Evolutionary conservation across 2,329 filamentous ascomycete genomes (phyloP).

Genomic region (Septoria petroselini): DNA sequence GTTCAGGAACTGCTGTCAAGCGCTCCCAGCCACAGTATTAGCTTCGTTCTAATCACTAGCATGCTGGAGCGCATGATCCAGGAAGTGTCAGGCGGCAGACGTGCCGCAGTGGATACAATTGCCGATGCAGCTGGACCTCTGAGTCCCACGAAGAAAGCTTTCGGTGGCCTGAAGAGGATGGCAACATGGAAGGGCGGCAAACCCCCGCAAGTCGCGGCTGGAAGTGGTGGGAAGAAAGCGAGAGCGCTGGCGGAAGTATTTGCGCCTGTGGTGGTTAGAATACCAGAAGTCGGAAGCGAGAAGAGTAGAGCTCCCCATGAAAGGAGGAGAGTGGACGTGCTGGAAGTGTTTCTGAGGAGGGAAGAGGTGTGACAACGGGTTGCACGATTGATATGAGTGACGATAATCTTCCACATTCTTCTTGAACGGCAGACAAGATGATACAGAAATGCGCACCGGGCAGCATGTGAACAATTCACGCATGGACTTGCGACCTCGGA

Average conservation of each 20-base stretch:
- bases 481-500: no score
- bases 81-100: constrained; percentile 40
- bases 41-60: constrained; percentile 80
- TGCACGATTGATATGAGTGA: no score
- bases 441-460: no score
- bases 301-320: constrained; percentile 60
- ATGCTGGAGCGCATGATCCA: constrained; percentile 63
- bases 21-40: constrained; percentile 77
- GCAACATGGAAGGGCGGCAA: constrained; percentile 42
- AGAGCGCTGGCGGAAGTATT: constrained; percentile 66
- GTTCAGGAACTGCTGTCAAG: constrained; percentile 72
- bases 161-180: constrained; percentile 35
- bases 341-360: constrained; percentile 66
- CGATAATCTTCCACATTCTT: no score
- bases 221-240: neutral
- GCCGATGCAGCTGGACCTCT: constrained; percentile 29
- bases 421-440: no score
- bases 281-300: constrained; percentile 45
- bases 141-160: constrained; percentile 37
- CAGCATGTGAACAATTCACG: no score
- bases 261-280: constrained; percentile 60
- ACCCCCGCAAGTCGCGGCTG: constrained; percentile 48
- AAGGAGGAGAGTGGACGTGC: constrained; percentile 62
- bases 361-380: constrained; percentile 20
- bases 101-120: constrained; percentile 22